Conservation (phyloP, 768 basidiomycete species). For the Termitomyces sp. region DNA sequence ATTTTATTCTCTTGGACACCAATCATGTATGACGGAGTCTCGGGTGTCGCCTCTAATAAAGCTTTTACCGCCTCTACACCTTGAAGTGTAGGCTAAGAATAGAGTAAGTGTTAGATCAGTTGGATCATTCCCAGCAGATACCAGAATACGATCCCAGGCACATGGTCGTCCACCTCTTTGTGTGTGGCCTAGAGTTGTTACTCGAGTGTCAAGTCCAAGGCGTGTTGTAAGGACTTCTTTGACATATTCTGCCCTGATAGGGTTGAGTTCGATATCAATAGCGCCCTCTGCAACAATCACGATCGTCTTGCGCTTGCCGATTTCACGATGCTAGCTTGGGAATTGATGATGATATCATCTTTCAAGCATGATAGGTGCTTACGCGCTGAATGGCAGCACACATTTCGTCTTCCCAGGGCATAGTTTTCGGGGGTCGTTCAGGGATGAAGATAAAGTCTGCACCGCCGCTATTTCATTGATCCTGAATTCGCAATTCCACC, state of each 20-base stretch:
- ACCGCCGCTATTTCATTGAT: constrained; percentile 50
- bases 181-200: constrained; percentile 95
- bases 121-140: constrained; percentile 25
- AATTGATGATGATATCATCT: background rate
- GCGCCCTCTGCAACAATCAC: constrained; percentile 98
- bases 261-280: constrained; percentile 78
- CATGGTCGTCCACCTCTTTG: constrained; percentile 94
- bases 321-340: constrained; percentile 66
- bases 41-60: constrained; percentile 77
- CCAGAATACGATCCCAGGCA: constrained; percentile 89
- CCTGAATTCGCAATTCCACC: background rate
- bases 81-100: constrained; percentile 83
- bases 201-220: constrained; percentile 89
- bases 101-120: background rate
- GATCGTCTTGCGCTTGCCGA: constrained; percentile 97
- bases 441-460: constrained; percentile 99
- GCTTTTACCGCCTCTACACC: constrained; percentile 91
- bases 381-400: constrained; percentile 79
- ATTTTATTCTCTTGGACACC: constrained; percentile 95
- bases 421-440: constrained; percentile 74
- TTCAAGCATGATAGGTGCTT: constrained; percentile 19
- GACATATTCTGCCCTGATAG: constrained; percentile 86
- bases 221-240: constrained; percentile 84
- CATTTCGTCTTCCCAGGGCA: constrained; percentile 91
- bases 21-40: constrained; percentile 98